Evolutionary conservation across 495 filamentous ascomycete genomes (phyloP), one percentile per base, ranked within the genome.

Genomic region (Penicillium bialowiezense): DNA sequence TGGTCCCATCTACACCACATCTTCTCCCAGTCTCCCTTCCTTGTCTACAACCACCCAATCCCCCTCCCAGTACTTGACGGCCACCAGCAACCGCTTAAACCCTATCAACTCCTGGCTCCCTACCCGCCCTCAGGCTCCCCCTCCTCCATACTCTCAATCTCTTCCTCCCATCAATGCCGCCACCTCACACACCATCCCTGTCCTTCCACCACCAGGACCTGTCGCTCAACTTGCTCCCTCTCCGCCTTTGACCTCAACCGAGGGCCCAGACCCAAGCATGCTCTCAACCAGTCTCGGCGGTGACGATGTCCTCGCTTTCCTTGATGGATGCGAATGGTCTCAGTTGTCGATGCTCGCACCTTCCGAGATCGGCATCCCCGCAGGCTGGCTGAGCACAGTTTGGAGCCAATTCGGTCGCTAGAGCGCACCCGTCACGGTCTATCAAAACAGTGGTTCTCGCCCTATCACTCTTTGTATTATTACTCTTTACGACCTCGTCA

Each of bases 301-400:
- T 2, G 76, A 77, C 26, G 75, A 77, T 35, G 63, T 78, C 7
- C 51, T 76, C 15, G 70, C 69, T 5, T 76, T 77, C 56, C 54
- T 77, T 14, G 73, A 72, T 37, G 76, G 74, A 9, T 62, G 68
- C 17, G 72, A 76, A n/a, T 64, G 65, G 52, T 55, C 67, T 5
- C 68, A 75, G 24, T 44, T 69, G 32, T 58, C 63, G 4, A 43
- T 56, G 12, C 56, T 62, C 24, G 44, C 60, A 17, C 58, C 65
- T 9, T 69, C 71, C 0, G 70, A 72, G 38, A 55, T 69, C 12
- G 70, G 70, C 2, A 52, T 69, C 20, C 65, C 71, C 0, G 44
- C 59, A 14, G 70, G 73, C 14, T 76, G 73, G 73, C 51, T 76
- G 7, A 74, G 63, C 46, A 54, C 66, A 1, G 55, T 76, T 0